Percentiles rank a stretch among this genome's conserved stretches.
Evolutionary conservation across 805 yeast genomes (phyloP).

Genomic region (Yarrowia osloensis): DNA sequence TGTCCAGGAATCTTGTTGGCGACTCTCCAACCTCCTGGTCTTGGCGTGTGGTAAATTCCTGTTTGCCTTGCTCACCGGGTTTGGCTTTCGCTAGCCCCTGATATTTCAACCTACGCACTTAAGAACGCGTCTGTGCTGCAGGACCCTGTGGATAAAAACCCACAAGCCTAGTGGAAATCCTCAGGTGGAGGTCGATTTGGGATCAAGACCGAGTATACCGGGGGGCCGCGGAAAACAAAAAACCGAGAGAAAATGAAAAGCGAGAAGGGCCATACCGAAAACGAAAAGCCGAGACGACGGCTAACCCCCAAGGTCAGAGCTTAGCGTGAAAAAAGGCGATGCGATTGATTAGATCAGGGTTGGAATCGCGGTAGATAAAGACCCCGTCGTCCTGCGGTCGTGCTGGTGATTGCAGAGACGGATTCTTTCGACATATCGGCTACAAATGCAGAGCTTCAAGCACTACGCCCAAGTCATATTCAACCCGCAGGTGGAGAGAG

Average conservation of each 20-base stretch:
- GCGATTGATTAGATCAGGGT: conserved; percentile 11
- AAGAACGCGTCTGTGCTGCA: background rate
- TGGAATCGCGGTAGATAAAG: background rate
- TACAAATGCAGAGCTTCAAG: background rate
- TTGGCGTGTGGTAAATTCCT: background rate
- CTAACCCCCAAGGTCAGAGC: background rate
- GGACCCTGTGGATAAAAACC: background rate
- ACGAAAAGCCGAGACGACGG: background rate
- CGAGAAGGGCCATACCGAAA: background rate
- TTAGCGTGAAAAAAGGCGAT: background rate
- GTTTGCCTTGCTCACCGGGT: background rate
- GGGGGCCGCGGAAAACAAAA: background rate
- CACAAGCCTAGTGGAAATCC: conserved; percentile 20
- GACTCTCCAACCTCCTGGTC: background rate
- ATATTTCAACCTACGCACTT: background rate
- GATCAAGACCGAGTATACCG: background rate
- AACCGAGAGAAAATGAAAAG: background rate
- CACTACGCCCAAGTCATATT: background rate
- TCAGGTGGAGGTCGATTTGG: background rate
- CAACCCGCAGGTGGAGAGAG: conserved; percentile 3
- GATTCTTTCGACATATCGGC: too few relatives aligned
- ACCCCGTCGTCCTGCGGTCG: background rate
- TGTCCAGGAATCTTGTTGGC: background rate
- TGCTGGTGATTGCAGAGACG: background rate
- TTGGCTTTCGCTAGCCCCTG: conserved; percentile 2